Evolutionary conservation across 2,329 filamentous ascomycete genomes (phyloP), one percentile per base, ranked within the genome.

Genomic region (Claviceps africana): DNA sequence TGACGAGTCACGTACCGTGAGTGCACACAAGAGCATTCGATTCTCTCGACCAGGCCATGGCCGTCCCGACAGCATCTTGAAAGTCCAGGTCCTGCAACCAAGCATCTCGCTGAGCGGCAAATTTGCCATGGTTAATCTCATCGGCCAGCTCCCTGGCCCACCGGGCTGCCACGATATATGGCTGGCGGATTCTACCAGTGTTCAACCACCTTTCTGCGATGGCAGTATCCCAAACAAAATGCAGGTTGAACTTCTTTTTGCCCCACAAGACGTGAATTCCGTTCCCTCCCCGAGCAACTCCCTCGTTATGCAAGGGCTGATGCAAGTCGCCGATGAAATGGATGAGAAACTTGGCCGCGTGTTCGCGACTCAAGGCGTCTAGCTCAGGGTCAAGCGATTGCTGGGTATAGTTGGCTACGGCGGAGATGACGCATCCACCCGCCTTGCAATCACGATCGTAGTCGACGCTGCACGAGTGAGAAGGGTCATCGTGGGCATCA

Each of bases 321-420:
- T 86, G 82, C 54, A 85, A 77, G 64, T 86, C 84, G 51, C 81
- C 81, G 51, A 86, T 67, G 61, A 87, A 86, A 66, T 87, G 79
- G 42, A 82, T 66, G 53, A 83, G 71, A 62, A 85, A 85, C 68
- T 83, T 83, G 61, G 79, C 77, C 2, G 81, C 81, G 65, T 82
- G 75, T 49, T 70, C 71, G 48, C 75, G 72, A 55, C 73, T 70
- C 64, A 67, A 72, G 2, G 64, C 59, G 31, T 64, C 65, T 48
- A 83, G 61, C 6, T 57, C 51, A 8, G 67, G 55, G 58, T 81
- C 74, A 35, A 77, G 65, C 13, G 78, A 63, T 55, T 78, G 74
- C 28, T 67, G 59, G n/a, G 78, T 83, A 66, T 82, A 82, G 68
- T 81, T 82, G 55, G 72, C 70, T 51, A 82, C 68, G 4, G 79